Percentiles rank a stretch among this genome's conserved stretches.
phyloP scores from a whole-genome alignment of 2,329 filamentous ascomycete species.

The Ceratocystis albifundus region DNA sequence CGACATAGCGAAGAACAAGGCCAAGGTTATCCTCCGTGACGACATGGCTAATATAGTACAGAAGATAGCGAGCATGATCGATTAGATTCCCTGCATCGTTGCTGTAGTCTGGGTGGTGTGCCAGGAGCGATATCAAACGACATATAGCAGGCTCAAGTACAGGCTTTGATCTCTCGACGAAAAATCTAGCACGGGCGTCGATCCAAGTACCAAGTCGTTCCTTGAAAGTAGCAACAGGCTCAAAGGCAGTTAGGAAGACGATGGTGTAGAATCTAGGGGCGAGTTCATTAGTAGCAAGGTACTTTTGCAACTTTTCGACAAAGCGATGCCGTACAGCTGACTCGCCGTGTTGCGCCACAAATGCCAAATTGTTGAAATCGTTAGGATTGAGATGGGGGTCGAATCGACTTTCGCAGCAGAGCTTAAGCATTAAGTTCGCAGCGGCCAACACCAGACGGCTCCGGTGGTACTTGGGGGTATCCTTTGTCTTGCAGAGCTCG shows the following conservation, averaged over 20 bases:
- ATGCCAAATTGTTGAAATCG: slow-evolving; percentile 71
- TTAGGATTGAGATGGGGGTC: slow-evolving; percentile 61
- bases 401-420: slow-evolving; percentile 64
- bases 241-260: slow-evolving; percentile 82
- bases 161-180: slow-evolving; percentile 47
- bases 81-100: slow-evolving; percentile 53
- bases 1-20: slow-evolving; percentile 81
- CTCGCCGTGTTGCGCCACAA: slow-evolving; percentile 67
- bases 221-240: slow-evolving; percentile 64
- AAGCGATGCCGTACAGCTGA: slow-evolving; percentile 67
- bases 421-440: slow-evolving; percentile 68
- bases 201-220: slow-evolving; percentile 78
- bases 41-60: slow-evolving; percentile 76
- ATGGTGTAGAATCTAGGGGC: slow-evolving; percentile 74
- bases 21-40: slow-evolving; percentile 79
- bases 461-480: slow-evolving; percentile 67
- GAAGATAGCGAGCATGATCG: slow-evolving; percentile 76
- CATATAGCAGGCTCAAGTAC: slow-evolving; percentile 72
- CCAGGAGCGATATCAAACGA: slow-evolving; percentile 73
- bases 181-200: slow-evolving; percentile 61
- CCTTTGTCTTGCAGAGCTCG: slow-evolving; percentile 62
- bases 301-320: slow-evolving; percentile 78
- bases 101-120: slow-evolving; percentile 86
- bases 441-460: slow-evolving; percentile 71
- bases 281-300: slow-evolving; percentile 62